Percentiles rank a stretch among this genome's conserved stretches.
Evolutionary conservation across 1,284 basidiomycete species (phyloP).

Genomic region (Inonotus obliquus): DNA sequence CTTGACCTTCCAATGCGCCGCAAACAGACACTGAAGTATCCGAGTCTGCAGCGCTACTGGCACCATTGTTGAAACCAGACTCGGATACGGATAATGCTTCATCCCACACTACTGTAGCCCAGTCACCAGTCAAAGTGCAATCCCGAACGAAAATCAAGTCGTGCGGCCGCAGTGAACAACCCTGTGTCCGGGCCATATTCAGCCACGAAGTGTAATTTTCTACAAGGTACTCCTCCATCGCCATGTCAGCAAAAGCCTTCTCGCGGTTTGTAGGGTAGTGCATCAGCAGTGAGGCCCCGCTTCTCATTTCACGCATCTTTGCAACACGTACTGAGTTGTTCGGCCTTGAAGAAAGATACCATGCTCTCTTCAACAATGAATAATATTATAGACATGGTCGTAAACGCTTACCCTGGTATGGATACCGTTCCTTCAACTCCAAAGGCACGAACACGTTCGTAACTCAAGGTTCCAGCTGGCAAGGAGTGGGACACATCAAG

Average conservation of each 20-base stretch:
- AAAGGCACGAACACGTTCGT: background rate
- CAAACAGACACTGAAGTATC: background rate
- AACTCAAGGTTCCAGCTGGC: background rate
- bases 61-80: background rate
- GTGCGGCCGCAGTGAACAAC: background rate
- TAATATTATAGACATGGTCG: background rate
- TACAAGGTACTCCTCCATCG: background rate
- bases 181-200: background rate
- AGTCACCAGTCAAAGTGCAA: constrained; percentile 4
- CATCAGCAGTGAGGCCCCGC: constrained; percentile 5
- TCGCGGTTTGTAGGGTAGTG: background rate
- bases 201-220: background rate
- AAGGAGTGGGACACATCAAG: background rate
- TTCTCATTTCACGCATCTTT: background rate
- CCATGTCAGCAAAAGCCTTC: background rate
- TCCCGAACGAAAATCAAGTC: constrained; percentile 13
- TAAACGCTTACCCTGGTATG: background rate
- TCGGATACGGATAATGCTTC: background rate
- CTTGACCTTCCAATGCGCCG: background rate
- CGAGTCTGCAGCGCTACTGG: background rate
- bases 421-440: background rate
- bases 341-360: background rate
- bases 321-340: background rate
- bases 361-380: background rate
- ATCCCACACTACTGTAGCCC: constrained; percentile 1